Evolutionary conservation across 2,329 filamentous ascomycete genomes (phyloP).

Genomic region (Hypoxylon rubiginosum): DNA sequence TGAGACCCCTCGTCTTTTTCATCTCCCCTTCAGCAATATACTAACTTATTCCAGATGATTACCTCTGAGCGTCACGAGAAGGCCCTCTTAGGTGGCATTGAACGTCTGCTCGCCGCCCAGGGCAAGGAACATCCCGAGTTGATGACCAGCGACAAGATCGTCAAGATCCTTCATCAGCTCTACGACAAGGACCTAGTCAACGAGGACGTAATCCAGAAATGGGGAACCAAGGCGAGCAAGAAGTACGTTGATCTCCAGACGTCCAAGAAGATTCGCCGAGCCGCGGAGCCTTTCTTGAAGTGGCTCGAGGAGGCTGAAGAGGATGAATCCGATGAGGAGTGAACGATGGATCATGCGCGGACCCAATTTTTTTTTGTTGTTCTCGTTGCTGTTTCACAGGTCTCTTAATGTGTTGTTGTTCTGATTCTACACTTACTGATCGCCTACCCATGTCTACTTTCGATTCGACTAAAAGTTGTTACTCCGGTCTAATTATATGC

Average conservation of each 20-base stretch:
- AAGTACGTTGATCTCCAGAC: constrained; percentile 93
- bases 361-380: constrained; percentile 2
- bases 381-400: constrained; percentile 7
- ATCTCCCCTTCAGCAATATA: not conserved
- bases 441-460: constrained; percentile 2
- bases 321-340: constrained; percentile 73
- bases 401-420: constrained; percentile 21
- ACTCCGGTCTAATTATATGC: constrained; percentile 2
- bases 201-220: constrained; percentile 90
- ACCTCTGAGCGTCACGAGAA: constrained; percentile 95
- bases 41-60: constrained; percentile 71
- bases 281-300: constrained; percentile 91
- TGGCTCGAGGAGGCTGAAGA: constrained; percentile 93
- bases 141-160: constrained; percentile 74
- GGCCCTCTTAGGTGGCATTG: constrained; percentile 92
- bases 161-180: constrained; percentile 88
- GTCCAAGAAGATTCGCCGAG: constrained; percentile 96
- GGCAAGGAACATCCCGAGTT: constrained; percentile 85
- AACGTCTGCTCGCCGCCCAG: constrained; percentile 83
- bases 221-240: constrained; percentile 97
- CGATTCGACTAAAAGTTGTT: constrained; percentile 20
- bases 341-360: constrained; percentile 4
- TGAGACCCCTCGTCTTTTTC: not conserved
- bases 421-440: constrained; percentile 4
- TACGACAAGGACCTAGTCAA: constrained; percentile 91